Evolutionary conservation across 73 alveolate genomes (phyloP), one percentile per base, ranked within the genome.

Genomic region (Tetrahymena borealis): DNA sequence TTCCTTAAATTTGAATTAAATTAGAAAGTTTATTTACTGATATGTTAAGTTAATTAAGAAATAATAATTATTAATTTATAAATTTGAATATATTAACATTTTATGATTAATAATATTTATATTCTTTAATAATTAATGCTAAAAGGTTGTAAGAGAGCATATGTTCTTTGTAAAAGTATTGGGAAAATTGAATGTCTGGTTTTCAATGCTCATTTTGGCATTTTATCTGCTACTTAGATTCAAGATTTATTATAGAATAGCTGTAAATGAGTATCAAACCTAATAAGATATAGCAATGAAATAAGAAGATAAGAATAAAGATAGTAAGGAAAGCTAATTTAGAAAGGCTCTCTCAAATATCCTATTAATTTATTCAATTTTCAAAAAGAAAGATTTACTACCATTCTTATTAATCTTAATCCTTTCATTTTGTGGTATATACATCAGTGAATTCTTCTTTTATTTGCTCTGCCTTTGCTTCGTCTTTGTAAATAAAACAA

Each of bases 401-500:
- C 85, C 85, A 20, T 60, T 60, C 85, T 60, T 60, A 24, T 60
- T 60, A 60, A 60, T 60, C 28, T 20, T 60, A 9, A 60, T 60
- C 10, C 85, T 60, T 28, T 60, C 85, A 15, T n/a, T 60, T 13
- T 60, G 85, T 60, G 85, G 85, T 60, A 60, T 60, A 10, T 60
- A 60, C 28, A 60, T 60, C 10, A 60, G 85, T 60, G 85, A 60
- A 4, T 93, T 93, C 40, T 93, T 39, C 90, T 93, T 32, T 41
- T 93, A 93, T 28, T 20, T 93, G 16, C 39, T 79, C 37, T 60
- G 91, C n/a, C 91, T 93, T 35, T 93, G 95, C 41, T 93, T 79
- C 79, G 91, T 93, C 36, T 93, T 79, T 33, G 91, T 93, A 1
- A 79, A 91, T 38, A 79, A 93, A 36, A 93, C 95, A 16, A 93